phyloP scores from a whole-genome alignment of 2,329 filamentous ascomycete species.

The Cladorrhinum sp. region DNA sequence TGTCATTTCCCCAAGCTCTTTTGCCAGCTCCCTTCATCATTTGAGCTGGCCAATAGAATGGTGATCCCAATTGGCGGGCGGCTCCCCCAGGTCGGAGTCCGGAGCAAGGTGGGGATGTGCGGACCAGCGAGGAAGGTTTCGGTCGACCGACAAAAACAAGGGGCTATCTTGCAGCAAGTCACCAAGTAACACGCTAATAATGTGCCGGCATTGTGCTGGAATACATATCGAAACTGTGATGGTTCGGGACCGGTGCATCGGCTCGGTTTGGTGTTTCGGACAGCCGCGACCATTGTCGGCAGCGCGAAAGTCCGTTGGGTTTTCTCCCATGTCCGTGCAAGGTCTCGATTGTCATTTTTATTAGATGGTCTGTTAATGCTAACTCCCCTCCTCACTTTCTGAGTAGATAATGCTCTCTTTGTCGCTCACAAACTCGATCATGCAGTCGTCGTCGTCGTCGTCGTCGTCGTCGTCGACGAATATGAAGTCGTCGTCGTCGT shows the following conservation, averaged over 20 bases:
- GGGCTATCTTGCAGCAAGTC: not conserved
- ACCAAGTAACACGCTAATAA: not conserved
- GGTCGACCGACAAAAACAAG: not conserved
- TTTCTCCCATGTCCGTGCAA: too few relatives aligned
- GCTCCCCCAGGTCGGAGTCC: constrained; percentile 16
- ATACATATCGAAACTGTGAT: not conserved
- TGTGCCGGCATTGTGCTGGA: not conserved
- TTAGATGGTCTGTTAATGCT: not conserved
- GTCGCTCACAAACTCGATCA: not conserved
- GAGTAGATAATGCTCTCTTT: not conserved
- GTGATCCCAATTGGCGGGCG: not conserved
- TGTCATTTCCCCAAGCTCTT: not conserved
- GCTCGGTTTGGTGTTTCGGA: not conserved
- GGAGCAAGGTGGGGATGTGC: constrained; percentile 30
- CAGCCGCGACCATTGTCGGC: not conserved
- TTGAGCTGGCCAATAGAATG: not conserved
- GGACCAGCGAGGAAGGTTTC: constrained; percentile 10
- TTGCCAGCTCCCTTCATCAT: not conserved
- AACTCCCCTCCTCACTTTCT: not conserved
- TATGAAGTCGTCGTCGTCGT: not conserved
- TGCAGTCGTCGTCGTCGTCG: not conserved
- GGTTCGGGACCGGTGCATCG: not conserved
- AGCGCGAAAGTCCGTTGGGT: not conserved
- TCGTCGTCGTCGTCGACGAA: not conserved
- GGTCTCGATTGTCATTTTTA: too few relatives aligned